Evolutionary conservation across 139 green algal genomes (phyloP).

Genomic region (Astrephomene gubernaculifera): DNA sequence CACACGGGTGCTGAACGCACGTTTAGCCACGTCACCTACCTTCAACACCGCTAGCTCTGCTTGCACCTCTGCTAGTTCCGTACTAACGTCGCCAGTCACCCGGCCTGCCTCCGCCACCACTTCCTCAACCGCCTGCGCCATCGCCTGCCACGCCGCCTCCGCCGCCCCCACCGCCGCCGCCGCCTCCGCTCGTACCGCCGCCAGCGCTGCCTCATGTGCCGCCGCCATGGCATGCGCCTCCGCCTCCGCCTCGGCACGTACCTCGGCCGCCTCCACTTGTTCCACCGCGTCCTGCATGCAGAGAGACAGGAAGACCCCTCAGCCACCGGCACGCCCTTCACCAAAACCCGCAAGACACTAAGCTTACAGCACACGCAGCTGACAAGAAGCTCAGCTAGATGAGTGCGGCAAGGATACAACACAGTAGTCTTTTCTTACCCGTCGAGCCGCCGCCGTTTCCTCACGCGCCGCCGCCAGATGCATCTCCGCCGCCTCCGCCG

Average conservation of each 20-base stretch:
- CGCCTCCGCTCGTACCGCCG: background rate
- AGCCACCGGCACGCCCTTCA: too few species aligned
- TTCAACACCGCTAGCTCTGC: conserved; percentile 13
- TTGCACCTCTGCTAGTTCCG: background rate
- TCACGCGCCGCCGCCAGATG: background rate
- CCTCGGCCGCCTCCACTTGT: conserved; percentile 2
- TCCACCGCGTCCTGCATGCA: background rate
- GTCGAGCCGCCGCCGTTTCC: background rate
- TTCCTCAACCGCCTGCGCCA: background rate
- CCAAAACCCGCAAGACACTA: too few species aligned
- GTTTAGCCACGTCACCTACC: too few species aligned
- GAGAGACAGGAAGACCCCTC: too few species aligned
- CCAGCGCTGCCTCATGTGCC: background rate
- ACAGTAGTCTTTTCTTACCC: too few species aligned
- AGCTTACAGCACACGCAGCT: too few species aligned
- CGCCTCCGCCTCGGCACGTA: background rate
- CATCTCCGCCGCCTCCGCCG: background rate
- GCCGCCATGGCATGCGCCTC: background rate
- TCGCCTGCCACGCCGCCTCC: background rate
- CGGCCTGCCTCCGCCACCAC: background rate
- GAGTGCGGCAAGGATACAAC: too few species aligned
- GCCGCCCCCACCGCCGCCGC: background rate
- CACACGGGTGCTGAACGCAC: too few species aligned
- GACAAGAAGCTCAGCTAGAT: too few species aligned
- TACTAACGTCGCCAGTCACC: background rate